Base-by-base conservation (phyloP, 2,329 filamentous ascomycete species). In the Paraphoma sp. region DNA sequence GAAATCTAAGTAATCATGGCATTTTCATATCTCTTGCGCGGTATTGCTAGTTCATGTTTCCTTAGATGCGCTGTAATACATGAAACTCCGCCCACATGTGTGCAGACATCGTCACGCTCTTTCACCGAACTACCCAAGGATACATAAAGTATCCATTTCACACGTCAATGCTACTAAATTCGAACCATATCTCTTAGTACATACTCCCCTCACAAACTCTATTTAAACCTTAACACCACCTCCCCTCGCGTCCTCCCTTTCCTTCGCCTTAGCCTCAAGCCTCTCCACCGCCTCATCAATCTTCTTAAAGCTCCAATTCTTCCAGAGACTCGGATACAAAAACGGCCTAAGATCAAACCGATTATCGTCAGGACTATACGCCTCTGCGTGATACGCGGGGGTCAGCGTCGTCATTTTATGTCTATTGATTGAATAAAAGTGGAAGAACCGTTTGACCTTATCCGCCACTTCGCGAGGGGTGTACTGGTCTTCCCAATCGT, bases 291-390 rank as follows among this genome's bases (percentile, higher is more conserved):
- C 63, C 58, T 75, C 68, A 36, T 76, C 73, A 41, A 78, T 77
- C 62, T 71, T 75, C 65, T 75, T 78, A 48, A 72, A 79, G 31
- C 64, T 67, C 71, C 74, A 78, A 16, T 60, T 63, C 18, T 68
- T 59, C 41, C 66, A 76, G 23, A 76, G 72, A 2, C 64, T 53
- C 16, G 82, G 82, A 48, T 84, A 88, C 38, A 70, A 48, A 14
- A 73, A 72, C 2, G 70, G 69, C 16, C 71, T 52, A 3, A 76
- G 51, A 76, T 88, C 86, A 59, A 81, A 86, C 4, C 86, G 74
- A 62, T 89, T 87, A 52, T 86, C 84, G 43, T 86, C 84, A 0
- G 81, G 80, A 38, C 74, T 80, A 62, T 88, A 87, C 12, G 76
- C 51, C 82, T 76, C 61, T 81, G 75, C 66, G 42, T 74, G 71